A percentile compares a stretch with the other conserved stretches of the same genome.
These are phyloP conservation scores for Paragyromitra xinjiangensis DNA, from an alignment of 495 filamentous ascomycete species.

Conservation along the genomic window DNA sequence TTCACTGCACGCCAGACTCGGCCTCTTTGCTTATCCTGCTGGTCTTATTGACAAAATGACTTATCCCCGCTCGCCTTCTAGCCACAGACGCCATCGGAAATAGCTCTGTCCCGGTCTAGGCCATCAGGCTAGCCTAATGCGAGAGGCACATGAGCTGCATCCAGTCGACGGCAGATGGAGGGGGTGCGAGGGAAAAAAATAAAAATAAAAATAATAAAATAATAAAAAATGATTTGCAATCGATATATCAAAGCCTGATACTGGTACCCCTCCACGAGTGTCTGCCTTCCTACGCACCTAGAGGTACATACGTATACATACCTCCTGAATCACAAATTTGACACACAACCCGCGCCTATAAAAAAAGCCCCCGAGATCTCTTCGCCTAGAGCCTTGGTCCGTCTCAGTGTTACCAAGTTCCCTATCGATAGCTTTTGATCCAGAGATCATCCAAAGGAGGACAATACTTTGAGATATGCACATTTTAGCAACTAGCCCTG, in stretches of 20 bases:
- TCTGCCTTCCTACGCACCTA: conserved; percentile 14
- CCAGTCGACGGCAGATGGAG: conserved; percentile 45
- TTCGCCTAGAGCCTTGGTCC: conserved; percentile 35
- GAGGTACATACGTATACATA: conserved; percentile 35
- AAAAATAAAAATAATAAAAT: conserved; percentile 41
- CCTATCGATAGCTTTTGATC: conserved; percentile 36
- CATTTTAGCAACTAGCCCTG: conserved; percentile 47
- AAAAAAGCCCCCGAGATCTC: conserved; percentile 34
- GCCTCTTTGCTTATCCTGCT: conserved; percentile 50
- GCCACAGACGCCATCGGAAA: conserved; percentile 47
- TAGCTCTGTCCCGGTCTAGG: conserved; percentile 43
- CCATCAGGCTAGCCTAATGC: conserved; percentile 48
- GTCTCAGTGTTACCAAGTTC: conserved; percentile 24
- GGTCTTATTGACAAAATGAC: conserved; percentile 52
- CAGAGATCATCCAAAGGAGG: conserved; percentile 15
- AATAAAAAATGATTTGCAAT: conserved; percentile 45
- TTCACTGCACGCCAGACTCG: conserved; percentile 29
- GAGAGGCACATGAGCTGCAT: conserved; percentile 49
- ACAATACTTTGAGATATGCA: conserved; percentile 41
- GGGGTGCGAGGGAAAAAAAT: conserved; percentile 20
- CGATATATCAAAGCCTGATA: conserved; percentile 44
- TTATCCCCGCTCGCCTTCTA: conserved; percentile 46
- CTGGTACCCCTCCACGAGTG: conserved; percentile 31
- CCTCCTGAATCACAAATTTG: conserved; percentile 15
- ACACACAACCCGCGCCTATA: conserved; percentile 40